Evolutionary conservation across 1,284 basidiomycete species (phyloP).

Genomic region (Bjerkandera adusta): DNA sequence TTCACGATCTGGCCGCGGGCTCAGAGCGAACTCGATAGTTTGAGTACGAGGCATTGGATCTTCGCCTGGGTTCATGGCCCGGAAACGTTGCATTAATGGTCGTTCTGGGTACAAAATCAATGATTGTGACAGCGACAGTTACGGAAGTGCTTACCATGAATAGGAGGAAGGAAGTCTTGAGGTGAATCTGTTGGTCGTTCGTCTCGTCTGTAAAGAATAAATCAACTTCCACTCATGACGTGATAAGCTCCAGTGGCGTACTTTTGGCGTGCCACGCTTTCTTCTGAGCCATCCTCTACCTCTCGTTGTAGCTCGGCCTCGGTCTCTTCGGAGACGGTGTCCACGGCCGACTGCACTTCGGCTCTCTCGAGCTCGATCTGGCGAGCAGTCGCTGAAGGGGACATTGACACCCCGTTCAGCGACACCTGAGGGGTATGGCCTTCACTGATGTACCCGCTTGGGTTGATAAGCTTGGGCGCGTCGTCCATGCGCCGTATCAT

Average conservation of each 20-base stretch:
- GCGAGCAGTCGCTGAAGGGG: not conserved
- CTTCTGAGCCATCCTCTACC: constrained; percentile 9
- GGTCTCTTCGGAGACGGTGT: constrained; percentile 8
- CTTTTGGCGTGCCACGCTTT: constrained; percentile 16
- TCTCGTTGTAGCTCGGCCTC: constrained; percentile 4
- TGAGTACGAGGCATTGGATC: constrained; percentile 37
- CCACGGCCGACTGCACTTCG: not conserved
- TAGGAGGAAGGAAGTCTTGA: too few relatives aligned
- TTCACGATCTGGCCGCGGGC: constrained; percentile 20
- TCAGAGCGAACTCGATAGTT: constrained; percentile 57
- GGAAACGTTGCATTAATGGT: constrained; percentile 3
- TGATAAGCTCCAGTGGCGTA: constrained; percentile 8
- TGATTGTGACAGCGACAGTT: too few relatives aligned
- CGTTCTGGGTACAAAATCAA: constrained; percentile 2
- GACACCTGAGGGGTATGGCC: constrained; percentile 25
- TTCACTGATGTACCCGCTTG: constrained; percentile 71
- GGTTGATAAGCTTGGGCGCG: constrained; percentile 79
- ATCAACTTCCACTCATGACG: not conserved
- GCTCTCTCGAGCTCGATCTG: not conserved
- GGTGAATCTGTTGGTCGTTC: too few relatives aligned
- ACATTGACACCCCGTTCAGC: not conserved
- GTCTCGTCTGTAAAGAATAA: not conserved
- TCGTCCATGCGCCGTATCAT: constrained; percentile 87
- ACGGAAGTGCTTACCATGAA: too few relatives aligned
- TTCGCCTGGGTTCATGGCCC: not conserved